A percentile compares a stretch with the other conserved stretches of the same genome.
Evolutionary conservation across 352 stramenopile species (phyloP).

Genomic region (Phytophthora cactorum): DNA sequence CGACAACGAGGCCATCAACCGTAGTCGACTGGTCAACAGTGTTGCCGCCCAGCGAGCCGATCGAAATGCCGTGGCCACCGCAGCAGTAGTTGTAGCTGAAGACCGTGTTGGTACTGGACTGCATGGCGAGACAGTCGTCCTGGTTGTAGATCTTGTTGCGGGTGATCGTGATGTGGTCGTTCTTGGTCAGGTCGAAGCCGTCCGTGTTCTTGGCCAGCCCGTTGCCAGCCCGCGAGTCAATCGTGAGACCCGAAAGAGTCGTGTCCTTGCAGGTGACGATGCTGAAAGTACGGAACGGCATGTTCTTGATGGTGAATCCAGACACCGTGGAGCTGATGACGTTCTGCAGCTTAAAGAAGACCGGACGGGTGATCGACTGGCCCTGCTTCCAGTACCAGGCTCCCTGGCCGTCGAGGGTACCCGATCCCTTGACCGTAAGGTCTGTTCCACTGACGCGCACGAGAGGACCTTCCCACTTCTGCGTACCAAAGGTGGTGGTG

Average conservation of each 20-base stretch:
- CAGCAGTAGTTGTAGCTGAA: slow-evolving; percentile 23
- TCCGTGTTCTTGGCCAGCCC: slow-evolving; percentile 21
- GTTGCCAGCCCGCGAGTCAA: slow-evolving; percentile 16
- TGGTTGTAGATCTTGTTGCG: slow-evolving; percentile 27
- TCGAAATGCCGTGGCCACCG: slow-evolving; percentile 31
- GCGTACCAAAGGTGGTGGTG: slow-evolving; percentile 40
- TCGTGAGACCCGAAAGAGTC: slow-evolving; percentile 10
- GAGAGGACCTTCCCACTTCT: slow-evolving; percentile 37
- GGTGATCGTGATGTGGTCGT: slow-evolving; percentile 18
- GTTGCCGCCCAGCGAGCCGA: slow-evolving; percentile 41
- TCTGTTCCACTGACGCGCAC: slow-evolving; percentile 27
- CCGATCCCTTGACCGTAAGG: slow-evolving; percentile 27
- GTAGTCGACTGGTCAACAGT: slow-evolving; percentile 22
- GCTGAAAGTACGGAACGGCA: slow-evolving; percentile 30
- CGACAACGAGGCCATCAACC: slow-evolving; percentile 45
- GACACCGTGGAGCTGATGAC: slow-evolving; percentile 25
- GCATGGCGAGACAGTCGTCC: slow-evolving; percentile 22
- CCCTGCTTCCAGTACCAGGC: slow-evolving; percentile 43
- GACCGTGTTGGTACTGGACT: slow-evolving; percentile 28
- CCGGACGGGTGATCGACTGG: slow-evolving; percentile 17
- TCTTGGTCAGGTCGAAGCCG: slow-evolving; percentile 17
- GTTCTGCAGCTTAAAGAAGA: slow-evolving; percentile 19
- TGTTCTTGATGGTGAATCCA: slow-evolving; percentile 41
- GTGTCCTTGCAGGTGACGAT: slow-evolving; percentile 28
- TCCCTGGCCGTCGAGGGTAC: slow-evolving; percentile 40